Percentiles rank a stretch among this genome's conserved stretches.
Evolutionary conservation across 164 flowering plant genomes (phyloP).

Genomic region (Platanus orientalis): DNA sequence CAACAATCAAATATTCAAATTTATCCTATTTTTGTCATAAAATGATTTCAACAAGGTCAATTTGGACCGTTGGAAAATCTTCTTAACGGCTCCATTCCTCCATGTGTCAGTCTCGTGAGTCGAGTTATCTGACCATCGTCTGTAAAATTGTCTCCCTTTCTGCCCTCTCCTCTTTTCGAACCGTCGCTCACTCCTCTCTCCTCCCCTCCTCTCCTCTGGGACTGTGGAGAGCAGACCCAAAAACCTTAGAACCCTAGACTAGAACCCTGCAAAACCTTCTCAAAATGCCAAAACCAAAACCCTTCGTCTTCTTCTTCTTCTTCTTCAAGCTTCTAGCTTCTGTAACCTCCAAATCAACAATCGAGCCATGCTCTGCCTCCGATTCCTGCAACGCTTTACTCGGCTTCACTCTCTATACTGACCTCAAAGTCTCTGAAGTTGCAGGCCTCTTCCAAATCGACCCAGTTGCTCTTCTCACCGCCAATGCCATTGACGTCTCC

Average conservation of each 20-base stretch:
- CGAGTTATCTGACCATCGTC: too few species aligned
- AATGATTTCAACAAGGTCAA: too few species aligned
- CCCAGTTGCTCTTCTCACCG: slow-evolving; percentile 66
- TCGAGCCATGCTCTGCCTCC: slow-evolving; percentile 81
- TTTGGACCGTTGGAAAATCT: too few species aligned
- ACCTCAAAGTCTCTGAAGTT: slow-evolving; percentile 86
- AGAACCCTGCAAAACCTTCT: slow-evolving; percentile 1
- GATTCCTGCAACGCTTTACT: slow-evolving; percentile 74
- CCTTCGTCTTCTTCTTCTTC: not conserved
- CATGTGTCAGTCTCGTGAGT: too few species aligned
- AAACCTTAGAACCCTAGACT: too few species aligned
- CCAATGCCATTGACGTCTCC: slow-evolving; percentile 89
- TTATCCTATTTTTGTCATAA: too few species aligned
- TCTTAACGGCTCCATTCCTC: too few species aligned
- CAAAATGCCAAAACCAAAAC: slow-evolving; percentile 16
- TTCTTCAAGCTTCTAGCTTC: not conserved
- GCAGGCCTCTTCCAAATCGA: slow-evolving; percentile 81
- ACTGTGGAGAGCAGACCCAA: not conserved
- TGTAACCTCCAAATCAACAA: slow-evolving; percentile 64
- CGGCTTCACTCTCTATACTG: slow-evolving; percentile 88
- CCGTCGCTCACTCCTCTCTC: too few species aligned
- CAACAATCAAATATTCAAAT: too few species aligned
- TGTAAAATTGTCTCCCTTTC: too few species aligned
- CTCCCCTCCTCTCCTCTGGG: too few species aligned
- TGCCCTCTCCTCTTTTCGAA: too few species aligned